These are phyloP conservation scores for Polytrichum formosum DNA, from an alignment of 225 moss, liverwort and hornwort genomes.

Conservation along the genomic window DNA sequence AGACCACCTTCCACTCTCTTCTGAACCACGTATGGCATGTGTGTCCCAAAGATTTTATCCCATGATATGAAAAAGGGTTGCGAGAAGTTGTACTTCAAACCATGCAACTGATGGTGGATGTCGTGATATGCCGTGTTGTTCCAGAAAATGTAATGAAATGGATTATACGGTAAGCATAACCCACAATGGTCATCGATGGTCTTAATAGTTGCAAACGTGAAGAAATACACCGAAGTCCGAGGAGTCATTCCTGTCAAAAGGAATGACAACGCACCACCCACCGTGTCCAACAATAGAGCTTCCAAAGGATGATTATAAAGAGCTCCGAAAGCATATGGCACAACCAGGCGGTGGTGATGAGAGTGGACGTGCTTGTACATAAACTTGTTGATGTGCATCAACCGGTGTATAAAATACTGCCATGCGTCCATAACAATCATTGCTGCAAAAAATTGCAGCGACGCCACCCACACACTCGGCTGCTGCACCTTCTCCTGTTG, in stretches of 20 bases:
- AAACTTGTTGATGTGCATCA: slow-evolving; percentile 89
- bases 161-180: slow-evolving; percentile 82
- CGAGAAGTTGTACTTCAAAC: slow-evolving; percentile 89
- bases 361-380: slow-evolving; percentile 87
- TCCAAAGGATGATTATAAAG: slow-evolving; percentile 94
- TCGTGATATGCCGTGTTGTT: slow-evolving; percentile 98
- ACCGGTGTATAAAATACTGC: slow-evolving; percentile 91
- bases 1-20: slow-evolving; percentile 78
- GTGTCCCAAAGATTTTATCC: slow-evolving; percentile 78
- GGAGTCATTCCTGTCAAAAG: slow-evolving; percentile 88
- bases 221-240: slow-evolving; percentile 83
- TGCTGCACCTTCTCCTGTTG: slow-evolving; percentile 49
- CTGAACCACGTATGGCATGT: slow-evolving; percentile 81
- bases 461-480: slow-evolving; percentile 37
- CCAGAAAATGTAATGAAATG: slow-evolving; percentile 74
- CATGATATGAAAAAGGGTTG: slow-evolving; percentile 92
- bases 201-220: slow-evolving; percentile 88
- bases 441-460: slow-evolving; percentile 63
- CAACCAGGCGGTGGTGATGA: slow-evolving; percentile 80
- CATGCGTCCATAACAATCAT: slow-evolving; percentile 95
- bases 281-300: slow-evolving; percentile 77
- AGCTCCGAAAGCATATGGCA: slow-evolving; percentile 90
- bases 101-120: slow-evolving; percentile 88
- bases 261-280: slow-evolving; percentile 83
- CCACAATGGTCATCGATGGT: slow-evolving; percentile 95